Conservation (phyloP, 768 basidiomycete genomes). For the Suillus bovinus region DNA sequence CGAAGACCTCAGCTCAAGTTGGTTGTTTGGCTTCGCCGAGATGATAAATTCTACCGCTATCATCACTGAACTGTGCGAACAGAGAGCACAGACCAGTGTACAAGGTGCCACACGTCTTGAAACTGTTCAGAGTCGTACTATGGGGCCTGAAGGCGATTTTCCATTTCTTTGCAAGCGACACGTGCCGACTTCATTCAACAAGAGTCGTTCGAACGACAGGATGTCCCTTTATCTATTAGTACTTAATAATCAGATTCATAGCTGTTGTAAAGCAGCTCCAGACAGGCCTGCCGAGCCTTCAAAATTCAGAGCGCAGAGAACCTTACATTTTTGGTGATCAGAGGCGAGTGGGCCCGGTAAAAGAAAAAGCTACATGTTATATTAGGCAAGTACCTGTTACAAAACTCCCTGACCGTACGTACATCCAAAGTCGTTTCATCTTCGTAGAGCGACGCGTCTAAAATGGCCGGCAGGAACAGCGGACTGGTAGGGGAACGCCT, state of each 20-base stretch:
- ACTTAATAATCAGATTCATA: no score
- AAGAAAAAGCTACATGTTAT: no score
- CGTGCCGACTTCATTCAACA: conserved; percentile 37
- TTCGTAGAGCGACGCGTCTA: no score
- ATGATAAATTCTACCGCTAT: conserved; percentile 27
- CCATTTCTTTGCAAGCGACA: conserved; percentile 51
- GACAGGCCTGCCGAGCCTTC: not conserved
- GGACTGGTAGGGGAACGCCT: no score
- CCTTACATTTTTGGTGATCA: no score
- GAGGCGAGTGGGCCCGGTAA: no score
- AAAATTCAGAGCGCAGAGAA: no score
- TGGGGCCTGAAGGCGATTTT: conserved; percentile 47
- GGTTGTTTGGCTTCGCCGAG: conserved; percentile 40
- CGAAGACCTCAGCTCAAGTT: conserved; percentile 41
- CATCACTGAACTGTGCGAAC: conserved; percentile 36
- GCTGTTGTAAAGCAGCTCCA: no score
- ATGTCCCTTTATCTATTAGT: conserved; percentile 7
- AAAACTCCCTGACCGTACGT: no score
- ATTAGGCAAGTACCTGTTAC: no score
- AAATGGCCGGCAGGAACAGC: no score
- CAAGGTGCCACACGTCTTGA: conserved; percentile 36
- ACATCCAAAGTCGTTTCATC: no score
- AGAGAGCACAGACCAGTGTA: conserved; percentile 45
- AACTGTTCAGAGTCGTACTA: conserved; percentile 35
- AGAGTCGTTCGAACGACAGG: conserved; percentile 43